Base-by-base conservation (phyloP, 2,329 filamentous ascomycete species). In the Phaeosphaeria sp. region DNA sequence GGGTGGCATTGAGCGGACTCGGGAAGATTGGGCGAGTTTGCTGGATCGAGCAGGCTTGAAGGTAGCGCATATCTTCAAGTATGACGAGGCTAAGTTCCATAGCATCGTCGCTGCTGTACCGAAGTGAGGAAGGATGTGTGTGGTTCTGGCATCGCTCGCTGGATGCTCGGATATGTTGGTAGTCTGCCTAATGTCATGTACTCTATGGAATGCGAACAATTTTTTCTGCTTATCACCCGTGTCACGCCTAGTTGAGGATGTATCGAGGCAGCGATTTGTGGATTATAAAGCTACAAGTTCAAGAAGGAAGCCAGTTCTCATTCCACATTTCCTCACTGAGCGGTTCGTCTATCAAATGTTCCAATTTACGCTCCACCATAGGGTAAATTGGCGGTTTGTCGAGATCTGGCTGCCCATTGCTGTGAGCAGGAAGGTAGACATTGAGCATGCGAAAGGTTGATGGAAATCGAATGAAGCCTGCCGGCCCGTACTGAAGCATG, bases 1-100 rank as follows among this genome's bases (percentile, higher is more conserved):
- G 1, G 67, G 69, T 25, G 70, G 69, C 0, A 58, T 66, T 17
- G 72, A 75, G 54, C 57, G 73, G n/a, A 71, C 57, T 17, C 63
- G 24, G 20, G 56, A 53, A 17, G 66, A 71, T 20, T 74, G 61
- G 59, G 55, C 55, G 13, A 43, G 9, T 6, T 51, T 74, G 20
- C 39, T 74, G 46, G 64, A 63, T 27, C 48, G 56, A 7, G 66
- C 69, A 9, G 72, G 71, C 20, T 49, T 75, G 39, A 67, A 64
- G 49, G 61, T 74, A 22, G 56, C 63, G 39, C 62, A 68, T 25
- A 49, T 75, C 21, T 60, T 67, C 24, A 61, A 50, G 2, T 75
- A 74, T 61, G 70, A 73, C 49, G 55, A 64, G 17, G 62, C 55
- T 3, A 71, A 64, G 51, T 63, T 60, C 49, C 61, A 70, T 40